These are phyloP conservation scores for Venturia nashicola DNA, from an alignment of 2,329 filamentous ascomycete species.

Conservation along the genomic window DNA sequence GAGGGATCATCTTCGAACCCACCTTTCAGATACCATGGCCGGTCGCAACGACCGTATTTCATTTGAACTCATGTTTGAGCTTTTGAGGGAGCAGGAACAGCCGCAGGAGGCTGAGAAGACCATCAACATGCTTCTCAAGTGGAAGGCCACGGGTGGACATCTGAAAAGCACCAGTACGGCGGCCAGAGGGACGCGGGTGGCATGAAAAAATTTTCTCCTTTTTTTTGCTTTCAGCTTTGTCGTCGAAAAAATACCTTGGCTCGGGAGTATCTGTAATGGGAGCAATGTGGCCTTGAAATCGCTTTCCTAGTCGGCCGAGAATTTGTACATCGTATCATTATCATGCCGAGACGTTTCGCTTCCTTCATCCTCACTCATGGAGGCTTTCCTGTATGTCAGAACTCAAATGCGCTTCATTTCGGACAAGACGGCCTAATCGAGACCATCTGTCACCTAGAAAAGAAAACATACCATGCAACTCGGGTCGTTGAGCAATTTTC, in stretches of 20 bases:
- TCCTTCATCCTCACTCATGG: background rate
- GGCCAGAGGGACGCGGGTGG: background rate
- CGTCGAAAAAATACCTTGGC: background rate
- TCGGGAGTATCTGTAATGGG: background rate
- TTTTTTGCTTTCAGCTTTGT: background rate
- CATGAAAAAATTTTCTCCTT: too few relatives aligned
- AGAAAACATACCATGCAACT: too few relatives aligned
- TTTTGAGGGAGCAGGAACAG: slow-evolving; percentile 3
- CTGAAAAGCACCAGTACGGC: background rate
- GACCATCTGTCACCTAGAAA: background rate
- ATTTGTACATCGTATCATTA: background rate
- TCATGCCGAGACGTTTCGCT: background rate
- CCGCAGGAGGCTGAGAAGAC: slow-evolving; percentile 18
- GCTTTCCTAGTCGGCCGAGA: background rate
- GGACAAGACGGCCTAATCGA: background rate
- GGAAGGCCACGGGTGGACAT: background rate
- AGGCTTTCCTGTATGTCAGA: background rate
- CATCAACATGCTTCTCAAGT: slow-evolving; percentile 18
- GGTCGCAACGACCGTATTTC: slow-evolving; percentile 18
- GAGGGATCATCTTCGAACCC: slow-evolving; percentile 15
- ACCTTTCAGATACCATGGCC: slow-evolving; percentile 17
- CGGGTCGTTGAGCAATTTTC: background rate
- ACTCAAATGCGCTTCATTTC: background rate
- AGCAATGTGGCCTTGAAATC: background rate
- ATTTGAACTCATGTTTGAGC: slow-evolving; percentile 15